A percentile compares a stretch with the other conserved stretches of the same genome.
These are phyloP conservation scores for Lignosus rhinocerotis DNA, from an alignment of 1,284 basidiomycete species.

Conservation along the genomic window DNA sequence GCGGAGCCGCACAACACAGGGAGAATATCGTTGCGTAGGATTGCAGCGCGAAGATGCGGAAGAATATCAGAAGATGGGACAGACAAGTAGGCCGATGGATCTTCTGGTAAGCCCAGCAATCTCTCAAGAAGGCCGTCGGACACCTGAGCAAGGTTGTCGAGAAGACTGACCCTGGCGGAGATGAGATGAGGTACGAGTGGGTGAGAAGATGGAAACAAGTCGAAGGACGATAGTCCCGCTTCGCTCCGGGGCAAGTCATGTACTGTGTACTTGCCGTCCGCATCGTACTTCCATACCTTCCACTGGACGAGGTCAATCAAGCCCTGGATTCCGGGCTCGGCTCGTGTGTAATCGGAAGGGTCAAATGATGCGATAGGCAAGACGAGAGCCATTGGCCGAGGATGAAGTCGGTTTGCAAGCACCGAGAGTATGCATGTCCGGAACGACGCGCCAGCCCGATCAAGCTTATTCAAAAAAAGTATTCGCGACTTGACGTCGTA, in stretches of 20 bases:
- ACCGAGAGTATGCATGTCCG: constrained; percentile 70
- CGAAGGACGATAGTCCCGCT: constrained; percentile 42
- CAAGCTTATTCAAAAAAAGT: constrained; percentile 87
- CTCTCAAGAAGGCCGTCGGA: constrained; percentile 79
- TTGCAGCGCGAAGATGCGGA: constrained; percentile 67
- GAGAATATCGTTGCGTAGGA: constrained; percentile 65
- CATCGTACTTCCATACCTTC: constrained; percentile 75
- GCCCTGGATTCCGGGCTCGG: constrained; percentile 76
- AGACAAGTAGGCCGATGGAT: constrained; percentile 62
- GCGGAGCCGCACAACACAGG: constrained; percentile 87
- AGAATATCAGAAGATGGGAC: constrained; percentile 54
- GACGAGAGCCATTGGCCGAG: constrained; percentile 69
- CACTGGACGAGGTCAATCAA: constrained; percentile 81
- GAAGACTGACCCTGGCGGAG: constrained; percentile 65
- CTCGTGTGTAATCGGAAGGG: constrained; percentile 59
- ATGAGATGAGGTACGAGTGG: constrained; percentile 66
- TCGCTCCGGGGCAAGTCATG: constrained; percentile 54
- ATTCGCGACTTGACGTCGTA: constrained; percentile 79
- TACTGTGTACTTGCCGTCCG: constrained; percentile 44
- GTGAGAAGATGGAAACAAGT: constrained; percentile 55
- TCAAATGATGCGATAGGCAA: constrained; percentile 80
- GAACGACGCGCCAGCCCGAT: constrained; percentile 82
- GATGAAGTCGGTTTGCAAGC: constrained; percentile 72
- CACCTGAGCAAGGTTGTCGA: constrained; percentile 79
- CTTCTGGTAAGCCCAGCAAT: constrained; percentile 57